These are phyloP conservation scores for Nannochloris sp. DNA, from an alignment of 139 green algal species.

Conservation along the genomic window DNA sequence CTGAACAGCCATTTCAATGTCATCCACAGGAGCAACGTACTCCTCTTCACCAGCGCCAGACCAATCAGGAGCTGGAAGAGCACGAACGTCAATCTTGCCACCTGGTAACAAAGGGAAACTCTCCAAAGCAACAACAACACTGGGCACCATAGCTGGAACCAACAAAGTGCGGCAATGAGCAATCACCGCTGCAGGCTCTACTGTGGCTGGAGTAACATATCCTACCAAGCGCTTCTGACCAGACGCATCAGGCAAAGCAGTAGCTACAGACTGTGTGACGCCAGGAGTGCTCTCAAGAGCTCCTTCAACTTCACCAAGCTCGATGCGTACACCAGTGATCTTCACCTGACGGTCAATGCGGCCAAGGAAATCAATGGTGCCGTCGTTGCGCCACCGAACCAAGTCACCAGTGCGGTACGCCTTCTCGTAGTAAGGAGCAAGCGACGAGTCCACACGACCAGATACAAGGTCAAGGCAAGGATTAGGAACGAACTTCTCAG, in stretches of 20 bases:
- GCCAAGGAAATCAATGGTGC: slow-evolving; percentile 30
- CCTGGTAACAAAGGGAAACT: slow-evolving; percentile 9
- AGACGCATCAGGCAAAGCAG: too few species aligned
- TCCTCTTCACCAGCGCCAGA: too few species aligned
- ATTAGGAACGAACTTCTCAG: slow-evolving; percentile 19
- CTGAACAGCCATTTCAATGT: background rate
- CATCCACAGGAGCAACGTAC: background rate
- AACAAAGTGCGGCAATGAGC: background rate
- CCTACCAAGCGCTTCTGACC: slow-evolving; percentile 3
- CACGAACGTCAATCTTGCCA: slow-evolving; percentile 19
- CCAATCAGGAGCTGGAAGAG: too few species aligned
- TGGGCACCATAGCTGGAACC: slow-evolving; percentile 5
- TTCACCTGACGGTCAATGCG: slow-evolving; percentile 43
- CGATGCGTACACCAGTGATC: slow-evolving; percentile 46
- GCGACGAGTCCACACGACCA: background rate
- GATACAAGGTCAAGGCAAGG: background rate
- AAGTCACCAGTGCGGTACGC: slow-evolving; percentile 33
- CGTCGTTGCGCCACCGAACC: slow-evolving; percentile 19
- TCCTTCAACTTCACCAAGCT: slow-evolving; percentile 47
- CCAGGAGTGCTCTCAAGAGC: background rate
- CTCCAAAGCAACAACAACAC: background rate
- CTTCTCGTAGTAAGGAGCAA: background rate
- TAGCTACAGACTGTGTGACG: too few species aligned
- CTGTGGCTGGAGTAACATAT: background rate
- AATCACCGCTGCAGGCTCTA: background rate